Percentiles rank a stretch among this genome's conserved stretches.
Conservation (phyloP, 169 alveolate genomes). For the Amoebophrya sp. region DNA sequence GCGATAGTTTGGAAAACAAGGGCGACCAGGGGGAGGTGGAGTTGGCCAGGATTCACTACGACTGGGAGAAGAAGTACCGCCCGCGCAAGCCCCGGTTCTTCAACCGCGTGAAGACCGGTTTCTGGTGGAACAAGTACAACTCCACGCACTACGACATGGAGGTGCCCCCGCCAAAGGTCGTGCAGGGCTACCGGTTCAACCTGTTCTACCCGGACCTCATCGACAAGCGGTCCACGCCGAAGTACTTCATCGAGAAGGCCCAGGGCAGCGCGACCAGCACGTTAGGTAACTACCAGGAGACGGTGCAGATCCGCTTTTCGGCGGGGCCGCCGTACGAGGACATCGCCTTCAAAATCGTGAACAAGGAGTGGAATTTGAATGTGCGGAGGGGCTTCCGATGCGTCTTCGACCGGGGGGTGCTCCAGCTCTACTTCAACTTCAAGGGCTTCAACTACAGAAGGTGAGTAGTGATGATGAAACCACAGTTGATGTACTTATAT, state of each 20-base stretch:
- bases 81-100: conserved; percentile 74
- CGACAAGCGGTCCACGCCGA: conserved; percentile 40
- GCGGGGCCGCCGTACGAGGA: conserved; percentile 96
- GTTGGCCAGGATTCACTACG: conserved; percentile 20
- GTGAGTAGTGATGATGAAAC: too few relatives aligned
- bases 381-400: conserved; percentile 26
- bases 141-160: conserved; percentile 85
- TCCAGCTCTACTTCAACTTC: conserved; percentile 38
- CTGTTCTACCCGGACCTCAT: conserved; percentile 83
- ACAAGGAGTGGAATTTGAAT: conserved; percentile 83
- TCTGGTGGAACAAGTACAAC: conserved; percentile 90
- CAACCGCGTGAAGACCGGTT: conserved; percentile 79
- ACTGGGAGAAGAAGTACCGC: conserved; percentile 37
- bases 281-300: conserved; percentile 31
- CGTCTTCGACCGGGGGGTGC: conserved; percentile 34
- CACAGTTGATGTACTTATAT: too few relatives aligned
- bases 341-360: conserved; percentile 85
- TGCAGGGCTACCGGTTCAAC: conserved; percentile 68
- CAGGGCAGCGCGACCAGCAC: neutral
- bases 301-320: conserved; percentile 73
- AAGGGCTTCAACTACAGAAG: conserved; percentile 30
- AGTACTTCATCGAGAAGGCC: neutral
- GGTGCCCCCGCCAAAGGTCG: conserved; percentile 90
- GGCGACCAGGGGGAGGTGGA: neutral
- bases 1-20: too few relatives aligned